Conservation (phyloP, 352 stramenopile genomes). For the Peronospora belbahrii region DNA sequence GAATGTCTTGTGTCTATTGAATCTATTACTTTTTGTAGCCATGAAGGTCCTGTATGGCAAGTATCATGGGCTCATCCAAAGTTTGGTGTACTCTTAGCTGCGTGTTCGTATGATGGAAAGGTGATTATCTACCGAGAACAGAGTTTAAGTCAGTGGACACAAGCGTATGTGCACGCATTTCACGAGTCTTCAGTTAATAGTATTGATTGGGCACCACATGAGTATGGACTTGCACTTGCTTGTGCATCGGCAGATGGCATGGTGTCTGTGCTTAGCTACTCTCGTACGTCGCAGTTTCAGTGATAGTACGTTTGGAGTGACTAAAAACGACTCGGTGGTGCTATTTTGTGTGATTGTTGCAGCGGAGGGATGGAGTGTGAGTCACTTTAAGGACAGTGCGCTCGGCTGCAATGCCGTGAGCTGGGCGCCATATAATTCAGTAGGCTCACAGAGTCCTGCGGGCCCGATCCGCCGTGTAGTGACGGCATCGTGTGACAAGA, state of each 20-base stretch:
- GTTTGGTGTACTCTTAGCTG: slow-evolving; percentile 93
- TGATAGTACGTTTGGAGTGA: background rate
- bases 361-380: slow-evolving; percentile 86
- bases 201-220: slow-evolving; percentile 94
- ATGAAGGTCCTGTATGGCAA: slow-evolving; percentile 97
- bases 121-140: slow-evolving; percentile 96
- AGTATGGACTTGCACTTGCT: slow-evolving; percentile 92
- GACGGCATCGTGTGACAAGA: slow-evolving; percentile 96
- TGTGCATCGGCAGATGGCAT: slow-evolving; percentile 93
- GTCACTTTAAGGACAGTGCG: slow-evolving; percentile 90
- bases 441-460: slow-evolving; percentile 37
- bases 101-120: slow-evolving; percentile 96
- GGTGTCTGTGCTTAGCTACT: slow-evolving; percentile 86
- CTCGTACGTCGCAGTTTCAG: slow-evolving; percentile 31
- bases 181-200: slow-evolving; percentile 91
- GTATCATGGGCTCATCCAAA: slow-evolving; percentile 98
- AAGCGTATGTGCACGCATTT: slow-evolving; percentile 88
- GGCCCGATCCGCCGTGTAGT: slow-evolving; percentile 78
- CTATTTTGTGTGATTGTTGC: slow-evolving; percentile 6
- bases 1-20: slow-evolving; percentile 4
- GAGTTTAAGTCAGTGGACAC: slow-evolving; percentile 89
- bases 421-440: slow-evolving; percentile 90
- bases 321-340: background rate
- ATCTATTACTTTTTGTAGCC: slow-evolving; percentile 35
- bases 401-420: slow-evolving; percentile 95